These are phyloP conservation scores for Chlorokybus atmophyticus DNA, from an alignment of 139 green algal genomes.

Conservation along the genomic window DNA sequence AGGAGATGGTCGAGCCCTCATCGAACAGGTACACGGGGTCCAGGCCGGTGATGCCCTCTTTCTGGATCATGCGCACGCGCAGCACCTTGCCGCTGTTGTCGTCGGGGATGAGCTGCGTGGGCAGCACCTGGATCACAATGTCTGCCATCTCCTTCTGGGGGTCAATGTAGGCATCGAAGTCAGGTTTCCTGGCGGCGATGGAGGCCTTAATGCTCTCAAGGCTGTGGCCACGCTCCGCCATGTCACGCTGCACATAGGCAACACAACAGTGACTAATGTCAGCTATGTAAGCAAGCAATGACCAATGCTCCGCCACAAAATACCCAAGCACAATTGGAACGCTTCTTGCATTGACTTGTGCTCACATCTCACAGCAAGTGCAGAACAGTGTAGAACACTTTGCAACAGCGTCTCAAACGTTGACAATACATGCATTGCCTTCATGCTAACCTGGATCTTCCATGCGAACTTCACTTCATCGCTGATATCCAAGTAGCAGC, in stretches of 20 bases:
- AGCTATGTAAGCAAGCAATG: too few relatives aligned
- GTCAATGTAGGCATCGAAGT: constrained; percentile 90
- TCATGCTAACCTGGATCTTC: constrained; percentile 92
- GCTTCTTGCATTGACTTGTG: too few relatives aligned
- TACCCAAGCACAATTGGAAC: too few relatives aligned
- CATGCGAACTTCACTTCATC: constrained; percentile 99
- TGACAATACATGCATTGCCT: too few relatives aligned
- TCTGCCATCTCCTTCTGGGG: constrained; percentile 97
- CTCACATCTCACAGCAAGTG: too few relatives aligned
- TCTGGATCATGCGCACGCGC: constrained; percentile 97
- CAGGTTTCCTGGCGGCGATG: constrained; percentile 94
- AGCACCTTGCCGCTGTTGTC: constrained; percentile 97
- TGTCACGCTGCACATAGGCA: constrained; percentile 71
- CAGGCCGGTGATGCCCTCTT: constrained; percentile 82
- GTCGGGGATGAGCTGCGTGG: constrained; percentile 97
- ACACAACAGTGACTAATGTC: too few relatives aligned
- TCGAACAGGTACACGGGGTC: constrained; percentile 93
- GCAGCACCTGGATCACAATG: constrained; percentile 96
- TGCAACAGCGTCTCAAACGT: too few relatives aligned
- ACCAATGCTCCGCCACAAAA: too few relatives aligned
- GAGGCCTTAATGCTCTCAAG: constrained; percentile 96
- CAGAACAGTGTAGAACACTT: too few relatives aligned
- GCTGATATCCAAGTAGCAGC: constrained; percentile 98
- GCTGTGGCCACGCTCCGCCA: constrained; percentile 95
- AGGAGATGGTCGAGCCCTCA: constrained; percentile 96